Conservation (phyloP, 176 grass and related monocot genomes). For the Carex scoparia region DNA sequence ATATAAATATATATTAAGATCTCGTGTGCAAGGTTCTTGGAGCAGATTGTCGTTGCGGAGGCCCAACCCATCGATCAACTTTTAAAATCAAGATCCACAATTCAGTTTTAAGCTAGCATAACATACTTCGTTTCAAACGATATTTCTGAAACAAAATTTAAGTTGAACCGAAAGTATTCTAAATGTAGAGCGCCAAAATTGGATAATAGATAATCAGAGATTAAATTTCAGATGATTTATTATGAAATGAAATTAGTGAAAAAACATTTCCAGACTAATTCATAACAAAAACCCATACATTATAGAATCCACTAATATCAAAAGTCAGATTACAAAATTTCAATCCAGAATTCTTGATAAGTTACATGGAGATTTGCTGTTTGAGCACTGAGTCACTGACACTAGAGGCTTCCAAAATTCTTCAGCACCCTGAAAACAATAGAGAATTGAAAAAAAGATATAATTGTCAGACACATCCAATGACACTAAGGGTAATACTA, state of each 20-base stretch:
- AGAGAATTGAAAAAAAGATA: background rate
- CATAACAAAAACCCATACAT: background rate
- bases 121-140: background rate
- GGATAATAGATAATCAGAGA: background rate
- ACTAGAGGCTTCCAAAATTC: background rate
- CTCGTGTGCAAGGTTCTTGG: background rate
- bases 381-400: background rate
- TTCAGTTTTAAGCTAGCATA: background rate
- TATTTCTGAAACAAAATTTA: background rate
- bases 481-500: background rate
- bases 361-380: background rate
- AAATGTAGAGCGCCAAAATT: too few species aligned
- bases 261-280: background rate
- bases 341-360: background rate
- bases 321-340: slow-evolving; percentile 13
- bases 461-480: background rate
- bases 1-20: background rate
- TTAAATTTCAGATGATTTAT: slow-evolving; percentile 1
- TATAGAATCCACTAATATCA: slow-evolving; percentile 13
- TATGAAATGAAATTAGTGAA: background rate
- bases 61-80: background rate
- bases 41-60: background rate
- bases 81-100: background rate
- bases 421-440: background rate
- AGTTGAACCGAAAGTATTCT: background rate